phyloP scores from a whole-genome alignment of 768 basidiomycete genomes.

The Tricholoma sp. region DNA sequence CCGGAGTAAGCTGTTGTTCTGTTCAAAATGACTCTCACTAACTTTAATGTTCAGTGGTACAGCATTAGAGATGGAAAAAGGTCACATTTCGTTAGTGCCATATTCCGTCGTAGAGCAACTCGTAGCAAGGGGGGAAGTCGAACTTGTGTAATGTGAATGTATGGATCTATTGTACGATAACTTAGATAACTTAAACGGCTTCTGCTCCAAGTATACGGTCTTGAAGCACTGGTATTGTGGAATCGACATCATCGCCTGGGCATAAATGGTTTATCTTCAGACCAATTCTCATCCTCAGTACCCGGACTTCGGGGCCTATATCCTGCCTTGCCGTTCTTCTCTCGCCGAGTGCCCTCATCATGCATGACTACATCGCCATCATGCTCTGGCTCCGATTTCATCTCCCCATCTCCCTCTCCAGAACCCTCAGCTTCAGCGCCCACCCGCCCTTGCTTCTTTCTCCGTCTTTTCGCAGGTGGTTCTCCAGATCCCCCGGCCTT shows the following conservation, averaged over 20 bases:
- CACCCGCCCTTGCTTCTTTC: slow-evolving; percentile 42
- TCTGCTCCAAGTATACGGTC: background rate
- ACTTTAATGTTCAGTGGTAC: slow-evolving; percentile 44
- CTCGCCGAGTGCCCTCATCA: slow-evolving; percentile 13
- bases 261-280: slow-evolving; percentile 39
- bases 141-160: slow-evolving; percentile 51
- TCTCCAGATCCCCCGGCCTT: slow-evolving; percentile 34
- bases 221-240: background rate
- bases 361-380: slow-evolving; percentile 26
- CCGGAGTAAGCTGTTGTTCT: slow-evolving; percentile 51
- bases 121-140: slow-evolving; percentile 64
- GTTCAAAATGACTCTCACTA: background rate
- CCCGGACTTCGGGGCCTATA: slow-evolving; percentile 31
- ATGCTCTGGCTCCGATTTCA: slow-evolving; percentile 20
- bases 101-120: slow-evolving; percentile 75
- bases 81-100: slow-evolving; percentile 75
- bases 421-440: slow-evolving; percentile 26
- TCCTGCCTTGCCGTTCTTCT: slow-evolving; percentile 20
- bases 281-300: slow-evolving; percentile 37
- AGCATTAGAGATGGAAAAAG: slow-evolving; percentile 67
- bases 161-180: slow-evolving; percentile 15
- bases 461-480: slow-evolving; percentile 42
- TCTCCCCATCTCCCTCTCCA: slow-evolving; percentile 23
- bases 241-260: slow-evolving; percentile 24
- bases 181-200: slow-evolving; percentile 7